Evolutionary conservation across 2,329 filamentous ascomycete genomes (phyloP), one percentile per base, ranked within the genome.

Genomic region (Cadophora gregata): DNA sequence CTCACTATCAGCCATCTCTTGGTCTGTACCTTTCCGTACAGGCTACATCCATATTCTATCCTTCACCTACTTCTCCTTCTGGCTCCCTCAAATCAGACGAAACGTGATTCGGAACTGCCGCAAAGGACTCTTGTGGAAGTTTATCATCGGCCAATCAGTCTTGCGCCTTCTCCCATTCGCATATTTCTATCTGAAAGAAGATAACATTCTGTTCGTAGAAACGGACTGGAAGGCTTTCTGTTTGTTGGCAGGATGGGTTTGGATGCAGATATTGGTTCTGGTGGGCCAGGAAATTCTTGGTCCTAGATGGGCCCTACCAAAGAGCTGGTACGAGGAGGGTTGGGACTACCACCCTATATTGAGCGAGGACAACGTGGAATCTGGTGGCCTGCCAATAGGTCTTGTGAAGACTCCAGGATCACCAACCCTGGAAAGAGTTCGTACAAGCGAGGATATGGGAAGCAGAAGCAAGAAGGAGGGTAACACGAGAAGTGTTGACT

Each of bases 261-360:
- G 93, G 93, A 70, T 93, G 14, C 96, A 99, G 79, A 85, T 96
- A 27, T 86, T 92, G 77, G 76, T 91, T 8, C 83, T 99, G n/a
- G 87, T 83, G 0, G 90, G 87, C 50, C 96, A 99, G 81, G 92
- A 95, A 71, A 83, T 97, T 16, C 81, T 98, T 3, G 95, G 96
- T 0, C 93, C 95, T 1, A 85, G 96, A n/a, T 95, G 96, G 80
- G 93, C 93, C 63, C 81, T 98, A 0, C 90, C 89, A 1, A 85
- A 86, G 53, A 85, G 86, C 60, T 90, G 88, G 87, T 81, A 84
- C 68, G 86, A 87, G n/a, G 86, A 88, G 65, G 92, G 91, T 0
- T 99, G 97, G 85, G 95, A 99, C 76, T 99, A 99, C 77, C 95
- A 99, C 77, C 95, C 93, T 0, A 84, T 97, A 2, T 83, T 99